A percentile compares a stretch with the other conserved stretches of the same genome.
phyloP scores from a whole-genome alignment of 257 asterid genomes.

The Fraxinus americana region DNA sequence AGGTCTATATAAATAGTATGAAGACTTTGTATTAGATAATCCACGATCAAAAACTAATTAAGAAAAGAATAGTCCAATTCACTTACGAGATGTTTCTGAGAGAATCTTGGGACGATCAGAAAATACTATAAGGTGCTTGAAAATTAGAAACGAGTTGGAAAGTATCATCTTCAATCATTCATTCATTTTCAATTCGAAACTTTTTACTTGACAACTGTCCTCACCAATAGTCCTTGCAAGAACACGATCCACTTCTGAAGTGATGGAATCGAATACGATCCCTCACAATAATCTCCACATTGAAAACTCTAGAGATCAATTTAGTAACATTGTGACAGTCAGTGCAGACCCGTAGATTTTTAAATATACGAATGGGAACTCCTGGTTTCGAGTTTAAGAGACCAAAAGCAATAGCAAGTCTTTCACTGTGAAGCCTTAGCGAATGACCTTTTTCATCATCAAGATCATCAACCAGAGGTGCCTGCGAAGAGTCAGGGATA shows the following conservation, averaged over 20 bases:
- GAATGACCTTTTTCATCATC: constrained; percentile 49
- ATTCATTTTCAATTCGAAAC: not conserved
- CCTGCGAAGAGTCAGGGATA: constrained; percentile 51
- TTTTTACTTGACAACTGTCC: not conserved
- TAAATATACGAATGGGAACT: constrained; percentile 59
- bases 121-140: not conserved
- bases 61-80: too few species aligned
- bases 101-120: too few species aligned
- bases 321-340: constrained; percentile 69
- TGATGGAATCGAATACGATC: constrained; percentile 82
- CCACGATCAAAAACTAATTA: too few species aligned
- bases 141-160: not conserved
- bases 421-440: constrained; percentile 71
- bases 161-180: not conserved
- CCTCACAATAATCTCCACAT: constrained; percentile 66
- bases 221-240: constrained; percentile 79
- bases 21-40: too few species aligned
- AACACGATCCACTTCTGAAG: constrained; percentile 62
- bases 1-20: too few species aligned
- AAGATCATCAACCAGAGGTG: constrained; percentile 52
- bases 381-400: constrained; percentile 58
- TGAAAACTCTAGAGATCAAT: constrained; percentile 42
- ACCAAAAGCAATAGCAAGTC: constrained; percentile 69
- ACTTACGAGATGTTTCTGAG: too few species aligned
- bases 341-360: constrained; percentile 61